Evolutionary conservation across 73 alveolate genomes (phyloP), one percentile per base, ranked within the genome.

Genomic region (Breviolum minutum): DNA sequence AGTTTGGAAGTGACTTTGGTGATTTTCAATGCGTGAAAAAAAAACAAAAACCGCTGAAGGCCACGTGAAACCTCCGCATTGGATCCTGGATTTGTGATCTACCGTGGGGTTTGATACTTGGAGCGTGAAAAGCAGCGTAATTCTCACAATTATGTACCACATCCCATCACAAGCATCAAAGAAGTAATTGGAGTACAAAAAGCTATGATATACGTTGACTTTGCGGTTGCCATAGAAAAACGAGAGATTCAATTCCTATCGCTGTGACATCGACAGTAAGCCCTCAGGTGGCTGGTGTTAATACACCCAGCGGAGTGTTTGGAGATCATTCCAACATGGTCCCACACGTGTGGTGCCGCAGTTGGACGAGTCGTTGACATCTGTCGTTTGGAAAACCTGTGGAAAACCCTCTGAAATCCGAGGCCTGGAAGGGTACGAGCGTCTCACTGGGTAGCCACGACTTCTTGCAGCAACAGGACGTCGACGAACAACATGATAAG

Each of bases 371-470:
- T 9, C 54, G 86, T 10, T 24, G 13, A 10, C 54, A 66, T 66
- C 74, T 11, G 74, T 11, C 24, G 74, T 11, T 11, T 13, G 74
- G 17, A n/a, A n/a, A n/a, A n/a, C n/a, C n/a, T n/a, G n/a, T n/a
- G n/a, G n/a, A n/a, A n/a, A n/a, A n/a, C n/a, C n/a, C n/a, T n/a
- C n/a, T n/a, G n/a, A n/a, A n/a, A n/a, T 6, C 91, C 26, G 10
- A 94, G 94, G 99, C 99, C 22, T 94, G 99, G 99, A 94, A 94
- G 63, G 99, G 99, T 71, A 80, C 64, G 30, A 94, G 94, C 40
- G 99, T 94, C 62, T 80, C 99, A 10, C 73, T 94, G 64, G 94
- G 87, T 69, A 63, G 94, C 99, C 99, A 94, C 32, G 99, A 94
- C n/a, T 79, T 94, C 94, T 62, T 94, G 73, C 99, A 94, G 74